Percentiles rank a stretch among this genome's conserved stretches.
phyloP scores from a whole-genome alignment of 768 basidiomycete species.

The Boletus rufocinnamomeus region DNA sequence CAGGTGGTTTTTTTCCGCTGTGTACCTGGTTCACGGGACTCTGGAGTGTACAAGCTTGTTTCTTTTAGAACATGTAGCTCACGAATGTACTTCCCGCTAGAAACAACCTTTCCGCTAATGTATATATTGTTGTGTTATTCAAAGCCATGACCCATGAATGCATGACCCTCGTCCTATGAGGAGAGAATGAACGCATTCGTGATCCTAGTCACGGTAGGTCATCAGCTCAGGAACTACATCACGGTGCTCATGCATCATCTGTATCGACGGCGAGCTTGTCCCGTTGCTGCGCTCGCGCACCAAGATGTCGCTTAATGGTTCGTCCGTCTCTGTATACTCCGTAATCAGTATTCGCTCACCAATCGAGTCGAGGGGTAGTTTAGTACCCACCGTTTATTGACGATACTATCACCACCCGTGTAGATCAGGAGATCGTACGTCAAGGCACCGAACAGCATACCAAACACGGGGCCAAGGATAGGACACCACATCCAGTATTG shows the following conservation, averaged over 20 bases:
- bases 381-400: conserved; percentile 47
- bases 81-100: not conserved
- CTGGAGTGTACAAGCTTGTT: not conserved
- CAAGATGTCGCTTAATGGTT: not conserved
- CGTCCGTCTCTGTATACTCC: not conserved
- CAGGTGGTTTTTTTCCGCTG: not conserved
- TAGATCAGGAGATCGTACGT: conserved; percentile 59
- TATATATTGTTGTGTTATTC: not conserved
- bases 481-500: conserved; percentile 75
- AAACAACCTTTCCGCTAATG: not conserved
- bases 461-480: conserved; percentile 55
- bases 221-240: not conserved
- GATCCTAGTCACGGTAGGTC: not conserved
- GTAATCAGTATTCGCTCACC: not conserved
- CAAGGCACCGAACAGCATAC: conserved; percentile 51
- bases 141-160: not conserved
- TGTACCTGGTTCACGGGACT: conserved; percentile 10
- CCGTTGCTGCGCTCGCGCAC: not conserved
- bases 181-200: not conserved
- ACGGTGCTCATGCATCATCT: conserved; percentile 1
- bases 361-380: not conserved
- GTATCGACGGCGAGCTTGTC: not conserved
- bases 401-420: conserved; percentile 49
- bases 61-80: conserved; percentile 5
- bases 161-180: not conserved